Conservation (phyloP, 768 basidiomycete species). For the Calocera cornea region DNA sequence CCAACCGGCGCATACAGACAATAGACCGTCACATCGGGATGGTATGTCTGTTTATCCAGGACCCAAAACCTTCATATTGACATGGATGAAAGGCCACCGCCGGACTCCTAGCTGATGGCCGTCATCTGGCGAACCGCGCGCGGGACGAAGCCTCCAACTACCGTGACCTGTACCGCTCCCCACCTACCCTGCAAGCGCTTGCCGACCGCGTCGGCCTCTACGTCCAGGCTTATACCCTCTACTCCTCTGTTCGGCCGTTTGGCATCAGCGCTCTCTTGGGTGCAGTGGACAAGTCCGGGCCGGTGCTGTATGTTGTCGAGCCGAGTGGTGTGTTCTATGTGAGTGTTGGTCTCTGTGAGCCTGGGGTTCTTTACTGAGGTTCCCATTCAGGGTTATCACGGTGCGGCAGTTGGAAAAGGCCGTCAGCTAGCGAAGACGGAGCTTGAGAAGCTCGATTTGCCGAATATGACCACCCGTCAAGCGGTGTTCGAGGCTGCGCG, state of each 20-base stretch:
- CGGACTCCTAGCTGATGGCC: slow-evolving; percentile 84
- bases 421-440: slow-evolving; percentile 96
- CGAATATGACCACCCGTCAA: slow-evolving; percentile 64
- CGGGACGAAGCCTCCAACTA: slow-evolving; percentile 68
- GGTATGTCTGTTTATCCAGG: slow-evolving; percentile 33
- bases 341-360: slow-evolving; percentile 20
- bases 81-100: slow-evolving; percentile 58
- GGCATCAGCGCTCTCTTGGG: slow-evolving; percentile 88
- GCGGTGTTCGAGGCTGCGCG: slow-evolving; percentile 87
- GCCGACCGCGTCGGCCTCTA: slow-evolving; percentile 76
- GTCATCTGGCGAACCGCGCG: slow-evolving; percentile 72
- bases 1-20: slow-evolving; percentile 85
- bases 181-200: slow-evolving; percentile 53
- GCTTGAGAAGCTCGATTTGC: slow-evolving; percentile 84
- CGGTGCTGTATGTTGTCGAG: slow-evolving; percentile 78
- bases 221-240: slow-evolving; percentile 90
- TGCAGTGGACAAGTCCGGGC: slow-evolving; percentile 76
- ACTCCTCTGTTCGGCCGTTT: slow-evolving; percentile 95
- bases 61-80: background rate
- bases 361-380: background rate
- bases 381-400: slow-evolving; percentile 70
- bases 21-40: slow-evolving; percentile 89
- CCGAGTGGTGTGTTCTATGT: slow-evolving; percentile 89
- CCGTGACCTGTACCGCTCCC: slow-evolving; percentile 57
- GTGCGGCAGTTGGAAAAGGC: slow-evolving; percentile 97